These are phyloP conservation scores for Penicillium lagena DNA, from an alignment of 495 filamentous ascomycete genomes.

Conservation along the genomic window DNA sequence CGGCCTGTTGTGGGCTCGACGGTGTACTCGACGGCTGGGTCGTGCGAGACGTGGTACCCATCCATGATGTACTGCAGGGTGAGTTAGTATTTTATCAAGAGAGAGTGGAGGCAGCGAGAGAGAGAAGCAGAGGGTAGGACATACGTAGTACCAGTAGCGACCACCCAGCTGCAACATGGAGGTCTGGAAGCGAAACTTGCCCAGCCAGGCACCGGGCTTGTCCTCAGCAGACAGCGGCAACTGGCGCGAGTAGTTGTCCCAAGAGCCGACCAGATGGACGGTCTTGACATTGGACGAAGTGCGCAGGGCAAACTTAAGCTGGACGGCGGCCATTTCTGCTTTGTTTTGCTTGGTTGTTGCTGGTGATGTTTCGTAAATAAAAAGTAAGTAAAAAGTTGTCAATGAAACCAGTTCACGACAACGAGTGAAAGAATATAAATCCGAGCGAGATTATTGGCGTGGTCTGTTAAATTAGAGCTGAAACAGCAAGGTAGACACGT, in stretches of 20 bases:
- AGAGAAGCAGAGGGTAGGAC: slow-evolving; percentile 9
- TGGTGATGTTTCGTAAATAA: not conserved
- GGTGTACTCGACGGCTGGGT: slow-evolving; percentile 83
- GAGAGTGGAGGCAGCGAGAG: too few relatives aligned
- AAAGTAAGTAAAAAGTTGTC: slow-evolving; percentile 14
- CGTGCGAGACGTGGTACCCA: slow-evolving; percentile 97
- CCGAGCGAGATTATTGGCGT: slow-evolving; percentile 51
- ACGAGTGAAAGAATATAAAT: slow-evolving; percentile 15
- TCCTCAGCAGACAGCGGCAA: slow-evolving; percentile 86
- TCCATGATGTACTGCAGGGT: slow-evolving; percentile 82
- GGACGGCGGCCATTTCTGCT: slow-evolving; percentile 63
- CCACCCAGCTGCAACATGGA: slow-evolving; percentile 72
- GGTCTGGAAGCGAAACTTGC: slow-evolving; percentile 92
- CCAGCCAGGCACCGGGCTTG: slow-evolving; percentile 84
- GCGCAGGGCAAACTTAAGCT: slow-evolving; percentile 85
- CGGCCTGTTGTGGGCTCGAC: slow-evolving; percentile 96
- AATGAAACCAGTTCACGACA: slow-evolving; percentile 24
- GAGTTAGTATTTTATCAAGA: slow-evolving; percentile 7
- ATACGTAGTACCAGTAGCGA: slow-evolving; percentile 95
- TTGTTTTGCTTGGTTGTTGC: too few relatives aligned
- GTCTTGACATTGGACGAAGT: slow-evolving; percentile 96
- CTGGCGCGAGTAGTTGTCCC: slow-evolving; percentile 94
- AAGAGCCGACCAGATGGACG: slow-evolving; percentile 94
- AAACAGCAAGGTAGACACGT: slow-evolving; percentile 33
- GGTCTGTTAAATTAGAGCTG: slow-evolving; percentile 32